Evolutionary conservation across 179 eudicot genomes (phyloP), one percentile per base, ranked within the genome.

Genomic region (Amaranthus tricolor): DNA sequence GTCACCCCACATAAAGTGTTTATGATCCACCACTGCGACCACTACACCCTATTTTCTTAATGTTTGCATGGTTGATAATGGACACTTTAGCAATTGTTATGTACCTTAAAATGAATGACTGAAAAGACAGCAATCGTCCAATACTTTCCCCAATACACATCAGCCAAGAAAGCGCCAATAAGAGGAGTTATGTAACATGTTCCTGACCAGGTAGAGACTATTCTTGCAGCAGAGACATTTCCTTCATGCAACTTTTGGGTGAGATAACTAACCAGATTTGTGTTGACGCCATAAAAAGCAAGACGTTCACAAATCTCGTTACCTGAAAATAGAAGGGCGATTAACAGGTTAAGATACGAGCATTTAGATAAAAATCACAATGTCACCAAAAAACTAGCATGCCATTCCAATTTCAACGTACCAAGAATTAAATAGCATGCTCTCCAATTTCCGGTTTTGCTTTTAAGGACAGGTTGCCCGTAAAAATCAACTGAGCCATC

Each of bases 61-160:
- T 4, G 40, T 31, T 3, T 31, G 40, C 40, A 31, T 31, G 3
- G 40, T 31, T 31, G 40, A 31, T 31, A 31, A 31, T 31, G 40
- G 40, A 31, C 3, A 31, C 40, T 31, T 31, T 31, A 31, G 40
- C 40, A 31, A 31, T 2, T 2, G 40, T 31, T 31, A 31, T 4
- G 40, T 66, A 75, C 76, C 10, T 70, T 14, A 31, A 84, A 66
- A 71, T 82, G 76, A 19, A 82, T 79, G 51, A 78, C 59, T 68
- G 83, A 79, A 74, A 82, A 82, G n/a, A 68, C 83, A 51, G 83
- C 85, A 76, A 82, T 82, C 7, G 85, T 82, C 85, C 83, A 82
- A 54, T 82, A 79, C 70, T 71, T 82, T 47, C 85, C 85, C 85
- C 80, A 82, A 67, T 82, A 82, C 24, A 80, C 80, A 82, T 82